A percentile compares a stretch with the other conserved stretches of the same genome.
Evolutionary conservation across 2,329 filamentous ascomycete genomes (phyloP).

Genomic region (Fusarium pseudoanthophilum): DNA sequence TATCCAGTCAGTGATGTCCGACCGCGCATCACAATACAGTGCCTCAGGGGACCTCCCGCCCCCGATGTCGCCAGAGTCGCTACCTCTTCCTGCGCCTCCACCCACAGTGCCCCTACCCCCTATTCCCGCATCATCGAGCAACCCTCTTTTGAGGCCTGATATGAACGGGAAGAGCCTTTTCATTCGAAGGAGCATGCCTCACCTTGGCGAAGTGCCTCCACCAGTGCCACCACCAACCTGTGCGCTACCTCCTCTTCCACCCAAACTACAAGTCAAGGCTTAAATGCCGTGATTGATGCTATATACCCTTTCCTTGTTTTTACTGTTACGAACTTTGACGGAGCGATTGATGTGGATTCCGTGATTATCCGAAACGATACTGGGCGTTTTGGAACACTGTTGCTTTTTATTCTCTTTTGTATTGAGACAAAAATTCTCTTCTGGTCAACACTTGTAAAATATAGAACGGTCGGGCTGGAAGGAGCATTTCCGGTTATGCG

Average conservation of each 20-base stretch:
- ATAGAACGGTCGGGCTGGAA: slow-evolving; percentile 31
- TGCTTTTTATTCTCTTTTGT: slow-evolving; percentile 20
- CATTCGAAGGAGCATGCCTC: slow-evolving; percentile 62
- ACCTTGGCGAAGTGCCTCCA: slow-evolving; percentile 62
- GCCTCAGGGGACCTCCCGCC: slow-evolving; percentile 39
- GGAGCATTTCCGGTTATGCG: slow-evolving; percentile 33
- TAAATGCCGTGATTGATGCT: slow-evolving; percentile 9
- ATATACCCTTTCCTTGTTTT: slow-evolving; percentile 22
- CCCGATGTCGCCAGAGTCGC: slow-evolving; percentile 38
- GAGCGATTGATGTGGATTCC: slow-evolving; percentile 27
- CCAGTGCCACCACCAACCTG: slow-evolving; percentile 65
- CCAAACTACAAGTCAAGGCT: slow-evolving; percentile 36
- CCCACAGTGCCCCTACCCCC: slow-evolving; percentile 48
- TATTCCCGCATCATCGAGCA: slow-evolving; percentile 44
- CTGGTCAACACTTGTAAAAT: slow-evolving; percentile 26
- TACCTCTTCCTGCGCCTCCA: slow-evolving; percentile 45
- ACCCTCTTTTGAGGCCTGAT: slow-evolving; percentile 36
- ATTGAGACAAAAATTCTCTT: slow-evolving; percentile 3
- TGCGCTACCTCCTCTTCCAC: slow-evolving; percentile 65
- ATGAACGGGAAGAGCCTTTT: slow-evolving; percentile 39
- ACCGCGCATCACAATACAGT: slow-evolving; percentile 39
- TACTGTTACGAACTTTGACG: slow-evolving; percentile 32
- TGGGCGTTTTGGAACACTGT: slow-evolving; percentile 25
- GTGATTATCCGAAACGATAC: slow-evolving; percentile 27
- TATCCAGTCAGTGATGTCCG: slow-evolving; percentile 44